Evolutionary conservation across 1,139 yeast species (phyloP), one percentile per base, ranked within the genome.

Genomic region (Candida frijolesensis): DNA sequence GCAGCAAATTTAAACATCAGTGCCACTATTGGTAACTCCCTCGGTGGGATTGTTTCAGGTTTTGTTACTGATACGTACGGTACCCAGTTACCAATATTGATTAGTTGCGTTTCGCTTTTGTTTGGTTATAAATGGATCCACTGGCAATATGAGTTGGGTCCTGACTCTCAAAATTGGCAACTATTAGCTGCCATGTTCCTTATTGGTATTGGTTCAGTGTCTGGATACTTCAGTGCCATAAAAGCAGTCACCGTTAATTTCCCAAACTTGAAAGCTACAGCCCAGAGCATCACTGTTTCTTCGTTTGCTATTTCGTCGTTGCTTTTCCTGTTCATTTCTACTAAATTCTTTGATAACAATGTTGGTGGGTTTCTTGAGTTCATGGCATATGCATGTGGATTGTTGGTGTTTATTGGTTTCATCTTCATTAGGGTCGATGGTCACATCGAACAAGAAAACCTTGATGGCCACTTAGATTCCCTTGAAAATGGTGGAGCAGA

Each of bases 241-340:
- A 71, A 70, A 51, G 74, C 74, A 1, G 72, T 70, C 5, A 63
- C 73, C 0, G 54, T 70, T 4, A 64, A 61, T 50, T 71, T 71
- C 47, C 74, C 74, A 8, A 60, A 62, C 29, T 63, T 50, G 46
- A 69, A 67, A 50, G 72, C 71, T 16, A 59, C 72, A 0, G 74
- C 75, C 9, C 74, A 70, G 54, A 67, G 72, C 52, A 58, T 70
- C 15, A 69, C 75, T n/a, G 70, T 70, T 48, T 71, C 75, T 1
- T 65, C 71, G 6, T 70, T 70, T 61, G 75, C 75, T n/a, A 68
- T 70, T n/a, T 63, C 72, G 1, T 63, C 71, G 39, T 59, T 70
- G 47, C 38, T 70, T 10, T 68, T 58, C 54, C 67, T 64, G 62
- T 55, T 56, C 18, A 57, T 68, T 16, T 59, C 65, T 11, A 57